phyloP scores from a whole-genome alignment of 192 early-diverging fungal genomes.

The Pilaira anomala region DNA sequence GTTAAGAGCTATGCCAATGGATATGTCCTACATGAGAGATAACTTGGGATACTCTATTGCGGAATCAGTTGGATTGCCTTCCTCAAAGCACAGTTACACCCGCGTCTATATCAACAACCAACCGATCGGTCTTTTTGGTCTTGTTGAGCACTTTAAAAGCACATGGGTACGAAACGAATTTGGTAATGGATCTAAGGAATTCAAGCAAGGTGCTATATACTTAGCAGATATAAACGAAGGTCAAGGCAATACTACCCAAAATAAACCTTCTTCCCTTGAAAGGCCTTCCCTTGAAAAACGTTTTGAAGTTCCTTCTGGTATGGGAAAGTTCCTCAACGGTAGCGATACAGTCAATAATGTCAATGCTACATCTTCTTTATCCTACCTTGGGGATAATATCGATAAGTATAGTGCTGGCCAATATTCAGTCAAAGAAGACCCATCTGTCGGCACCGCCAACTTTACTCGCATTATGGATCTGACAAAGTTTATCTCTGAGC shows the following conservation, averaged over 20 bases:
- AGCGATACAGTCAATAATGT: background rate
- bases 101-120: background rate
- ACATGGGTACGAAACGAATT: constrained; percentile 28
- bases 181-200: constrained; percentile 29
- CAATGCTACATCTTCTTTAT: background rate
- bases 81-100: background rate
- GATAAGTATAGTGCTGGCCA: background rate
- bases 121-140: constrained; percentile 10
- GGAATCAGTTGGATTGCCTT: constrained; percentile 1
- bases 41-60: background rate
- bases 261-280: background rate
- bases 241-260: background rate
- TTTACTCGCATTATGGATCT: background rate
- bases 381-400: background rate
- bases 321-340: background rate
- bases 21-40: constrained; percentile 1
- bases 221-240: background rate
- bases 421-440: background rate
- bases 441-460: background rate
- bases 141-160: constrained; percentile 28
- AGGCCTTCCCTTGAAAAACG: background rate
- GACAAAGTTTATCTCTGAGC: constrained; percentile 2
- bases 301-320: background rate
- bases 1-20: background rate
- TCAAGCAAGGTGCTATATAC: constrained; percentile 1